phyloP scores from a whole-genome alignment of 345 rosid genomes.

The Leavenworthia alabamica region DNA sequence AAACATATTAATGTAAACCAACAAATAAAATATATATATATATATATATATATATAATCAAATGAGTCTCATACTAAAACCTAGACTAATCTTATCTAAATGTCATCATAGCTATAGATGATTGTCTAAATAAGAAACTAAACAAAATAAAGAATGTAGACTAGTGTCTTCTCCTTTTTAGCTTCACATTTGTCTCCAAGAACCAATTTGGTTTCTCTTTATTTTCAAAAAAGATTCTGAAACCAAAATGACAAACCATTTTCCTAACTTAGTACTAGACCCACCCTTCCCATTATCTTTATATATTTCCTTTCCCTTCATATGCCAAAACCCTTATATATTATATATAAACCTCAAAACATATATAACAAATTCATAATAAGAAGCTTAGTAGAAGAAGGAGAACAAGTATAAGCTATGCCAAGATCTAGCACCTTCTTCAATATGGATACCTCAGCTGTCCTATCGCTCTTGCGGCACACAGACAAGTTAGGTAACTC shows the following conservation, averaged over 20 bases:
- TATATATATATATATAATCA: background rate
- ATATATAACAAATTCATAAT: background rate
- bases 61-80: too few species aligned
- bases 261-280: constrained; percentile 34
- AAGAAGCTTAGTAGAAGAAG: background rate
- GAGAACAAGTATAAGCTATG: constrained; percentile 41
- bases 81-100: background rate
- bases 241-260: constrained; percentile 40
- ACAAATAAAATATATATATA: too few species aligned
- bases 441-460: constrained; percentile 72
- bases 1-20: background rate
- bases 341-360: constrained; percentile 7
- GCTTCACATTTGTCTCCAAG: constrained; percentile 7
- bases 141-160: background rate
- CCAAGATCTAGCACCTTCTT: constrained; percentile 70
- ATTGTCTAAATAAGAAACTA: constrained; percentile 17
- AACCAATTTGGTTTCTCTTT: constrained; percentile 14
- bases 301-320: constrained; percentile 1
- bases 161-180: constrained; percentile 19
- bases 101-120: background rate
- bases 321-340: constrained; percentile 8
- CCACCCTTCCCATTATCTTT: background rate
- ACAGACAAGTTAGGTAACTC: constrained; percentile 21
- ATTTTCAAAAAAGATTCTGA: constrained; percentile 36
- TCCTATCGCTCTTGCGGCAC: constrained; percentile 61